Conservation (phyloP, 2,329 filamentous ascomycete genomes). For the Venturia carpophila region DNA sequence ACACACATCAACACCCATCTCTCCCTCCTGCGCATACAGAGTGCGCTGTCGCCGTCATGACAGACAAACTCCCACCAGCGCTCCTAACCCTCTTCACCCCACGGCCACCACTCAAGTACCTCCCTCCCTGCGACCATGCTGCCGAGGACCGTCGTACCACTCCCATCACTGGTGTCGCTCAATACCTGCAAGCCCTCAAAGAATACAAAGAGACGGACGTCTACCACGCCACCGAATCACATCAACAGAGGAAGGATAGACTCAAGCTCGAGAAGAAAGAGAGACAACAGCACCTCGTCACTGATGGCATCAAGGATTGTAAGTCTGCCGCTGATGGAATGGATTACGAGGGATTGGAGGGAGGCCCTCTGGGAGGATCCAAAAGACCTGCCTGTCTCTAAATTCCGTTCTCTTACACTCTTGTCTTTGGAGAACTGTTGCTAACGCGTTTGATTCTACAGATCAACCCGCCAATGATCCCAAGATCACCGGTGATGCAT, state of each 20-base stretch:
- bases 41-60: conserved; percentile 52
- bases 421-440: not conserved
- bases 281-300: conserved; percentile 54
- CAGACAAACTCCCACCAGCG: conserved; percentile 89
- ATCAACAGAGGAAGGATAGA: conserved; percentile 80
- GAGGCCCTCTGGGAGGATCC: not conserved
- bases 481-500: conserved; percentile 86
- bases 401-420: not conserved
- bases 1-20: conserved; percentile 3
- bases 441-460: conserved; percentile 29
- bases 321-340: conserved; percentile 25
- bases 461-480: conserved; percentile 78
- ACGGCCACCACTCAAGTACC: conserved; percentile 82
- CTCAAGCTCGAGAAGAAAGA: conserved; percentile 73
- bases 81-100: conserved; percentile 91
- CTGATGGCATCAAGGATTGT: conserved; percentile 60
- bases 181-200: conserved; percentile 64
- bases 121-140: conserved; percentile 72
- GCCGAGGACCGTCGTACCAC: conserved; percentile 74
- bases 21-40: not conserved
- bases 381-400: not conserved
- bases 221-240: conserved; percentile 81
- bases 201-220: conserved; percentile 71
- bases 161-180: conserved; percentile 62
- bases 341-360: not conserved